Base-by-base conservation (phyloP, 2,329 filamentous ascomycete species). In the Fusarium setosum region DNA sequence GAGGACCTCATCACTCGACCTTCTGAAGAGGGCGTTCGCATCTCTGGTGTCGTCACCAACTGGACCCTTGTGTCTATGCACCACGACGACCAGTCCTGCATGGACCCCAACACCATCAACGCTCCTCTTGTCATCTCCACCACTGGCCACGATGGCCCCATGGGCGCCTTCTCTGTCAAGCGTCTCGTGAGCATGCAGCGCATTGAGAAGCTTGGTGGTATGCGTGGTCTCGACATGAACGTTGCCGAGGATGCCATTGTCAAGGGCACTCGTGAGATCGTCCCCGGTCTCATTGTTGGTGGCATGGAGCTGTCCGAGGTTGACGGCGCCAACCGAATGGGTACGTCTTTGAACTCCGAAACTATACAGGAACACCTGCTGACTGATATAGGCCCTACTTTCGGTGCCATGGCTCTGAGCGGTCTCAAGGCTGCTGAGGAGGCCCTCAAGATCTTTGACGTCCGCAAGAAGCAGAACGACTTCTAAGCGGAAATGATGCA, bases 31-130 rank as follows among this genome's bases (percentile, higher is more conserved):
- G 77, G 74, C 10, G 80, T 96, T 40, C 89, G 92, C 65, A 90
- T 97, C 68, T 92, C 93, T 9, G 94, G 94, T 72, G 94, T 97
- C 2, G 94, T 97, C 55, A 96, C 93, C 73, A 97, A 97, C 86
- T 97, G 94, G 94, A 97, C 94, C 1, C 86, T 97, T 23, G 94
- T 97, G 47, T 88, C 90, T 40, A 92, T 95, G 84, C 91, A 94
- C 79, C 92, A 94, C 79, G 91, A 94, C 75, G 92, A 95, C 77
- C 93, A 97, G 82, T 92, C 88, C 63, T 97, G 94, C 90, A 97
- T 97, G 94, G 94, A 97, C 78, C 94, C 94, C 70, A 97, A 96
- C 87, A 97, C 94, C 73, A 97, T 97, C 86, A 97, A 97, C 76
- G 93, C 93, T 1, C 93, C 94, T 2, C 79, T 97, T 59, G 84